Base-by-base conservation (phyloP, 2,329 filamentous ascomycete genomes). In the Fusarium concolor region DNA sequence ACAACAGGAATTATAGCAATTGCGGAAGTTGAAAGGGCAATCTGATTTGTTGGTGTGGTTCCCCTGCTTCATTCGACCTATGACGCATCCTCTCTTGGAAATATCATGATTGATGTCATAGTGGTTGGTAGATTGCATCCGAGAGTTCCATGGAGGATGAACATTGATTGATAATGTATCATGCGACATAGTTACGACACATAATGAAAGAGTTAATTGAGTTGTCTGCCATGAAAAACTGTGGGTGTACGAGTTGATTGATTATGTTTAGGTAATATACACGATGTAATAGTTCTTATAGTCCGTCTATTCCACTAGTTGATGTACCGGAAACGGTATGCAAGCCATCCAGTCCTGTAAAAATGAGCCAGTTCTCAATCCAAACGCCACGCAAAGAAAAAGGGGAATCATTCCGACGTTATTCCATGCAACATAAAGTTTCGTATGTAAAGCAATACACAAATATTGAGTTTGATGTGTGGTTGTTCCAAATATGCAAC, bases 361-460 rank as follows among this genome's bases (percentile, higher is more conserved):
- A 49, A n/a, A 24, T 24, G 22, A 38, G 26, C 39, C 24, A 58
- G 28, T 41, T 39, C 41, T 39, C 35, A 17, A 46, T 37, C 42
- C 67, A 24, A 69, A 70, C 67, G 67, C 67, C 67, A 43, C 37
- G 67, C 67, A 62, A 50, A 54, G 33, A 64, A 42, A 65, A 64
- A 41, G 52, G 65, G 56, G 42, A 67, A 67, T 69, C 66, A 59
- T 70, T 65, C 42, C 62, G 37, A n/a, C 51, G 33, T 59, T 59
- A 46, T 52, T 55, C 68, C 35, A 29, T 71, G 45, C 11, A 66
- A 47, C 35, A 47, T 54, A 18, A 43, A 24, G 14, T 35, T 29
- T 62, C n/a, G 15, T 43, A 33, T 42, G 38, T 31, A 10, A 18
- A 29, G 14, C n/a, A 47, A 38, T 14, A 38, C 35, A 26, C 8